Evolutionary conservation across 108 stramenopile species (phyloP).

Genomic region (Cyclostephanos invisitatus): DNA sequence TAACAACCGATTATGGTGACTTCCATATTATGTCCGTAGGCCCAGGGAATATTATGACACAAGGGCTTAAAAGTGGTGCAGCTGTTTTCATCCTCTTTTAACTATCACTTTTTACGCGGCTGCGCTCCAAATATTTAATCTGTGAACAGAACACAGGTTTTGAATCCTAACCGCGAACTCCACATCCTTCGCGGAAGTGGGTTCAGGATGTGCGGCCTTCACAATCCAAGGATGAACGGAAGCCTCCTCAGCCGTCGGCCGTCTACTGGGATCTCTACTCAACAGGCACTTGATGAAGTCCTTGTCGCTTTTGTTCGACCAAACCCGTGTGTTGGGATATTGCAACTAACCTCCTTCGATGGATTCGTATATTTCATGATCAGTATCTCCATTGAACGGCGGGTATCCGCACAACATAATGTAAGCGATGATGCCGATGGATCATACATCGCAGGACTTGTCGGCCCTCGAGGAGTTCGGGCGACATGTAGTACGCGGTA

Average conservation of each 20-base stretch:
- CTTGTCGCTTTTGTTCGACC: slow-evolving; percentile 18
- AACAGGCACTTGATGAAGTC: slow-evolving; percentile 34
- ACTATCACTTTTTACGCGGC: not conserved
- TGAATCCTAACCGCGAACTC: not conserved
- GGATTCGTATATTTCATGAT: slow-evolving; percentile 67
- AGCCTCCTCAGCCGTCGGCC: slow-evolving; percentile 62
- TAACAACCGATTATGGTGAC: too few relatives aligned
- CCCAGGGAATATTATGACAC: too few relatives aligned
- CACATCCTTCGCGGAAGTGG: too few relatives aligned
- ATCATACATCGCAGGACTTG: slow-evolving; percentile 84
- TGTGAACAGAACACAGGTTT: not conserved
- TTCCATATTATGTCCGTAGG: too few relatives aligned
- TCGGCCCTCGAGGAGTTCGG: slow-evolving; percentile 61
- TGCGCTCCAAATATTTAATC: too few relatives aligned
- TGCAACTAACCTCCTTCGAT: slow-evolving; percentile 55
- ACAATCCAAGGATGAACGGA: slow-evolving; percentile 34
- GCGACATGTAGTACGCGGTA: slow-evolving; percentile 63
- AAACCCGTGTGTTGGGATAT: slow-evolving; percentile 17
- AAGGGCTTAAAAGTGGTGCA: too few relatives aligned
- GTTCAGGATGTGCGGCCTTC: too few relatives aligned
- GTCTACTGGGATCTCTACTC: slow-evolving; percentile 52
- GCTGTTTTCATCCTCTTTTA: not conserved
- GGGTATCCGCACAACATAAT: slow-evolving; percentile 94
- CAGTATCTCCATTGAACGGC: slow-evolving; percentile 95
- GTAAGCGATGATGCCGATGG: slow-evolving; percentile 89